Evolutionary conservation across 1,139 yeast genomes (phyloP), one percentile per base, ranked within the genome.

Genomic region (Magnusiomyces clavatus): DNA sequence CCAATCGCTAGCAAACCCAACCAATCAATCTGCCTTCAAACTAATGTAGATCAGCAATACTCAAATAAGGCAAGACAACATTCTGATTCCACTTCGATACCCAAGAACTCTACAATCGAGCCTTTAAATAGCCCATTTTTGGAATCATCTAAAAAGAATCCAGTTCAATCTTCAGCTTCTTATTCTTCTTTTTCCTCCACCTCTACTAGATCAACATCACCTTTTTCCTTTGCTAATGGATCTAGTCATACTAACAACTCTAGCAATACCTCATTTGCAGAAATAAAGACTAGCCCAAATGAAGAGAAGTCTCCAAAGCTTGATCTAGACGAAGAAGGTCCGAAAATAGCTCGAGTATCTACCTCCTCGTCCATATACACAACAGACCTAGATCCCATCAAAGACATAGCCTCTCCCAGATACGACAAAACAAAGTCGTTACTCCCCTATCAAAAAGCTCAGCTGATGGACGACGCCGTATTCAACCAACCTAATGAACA

Each of bases 201-300:
- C 67, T 96, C 97, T 78, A 90, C 90, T 71, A 90, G 83, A 72
- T 89, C 97, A 61, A 89, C 95, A 52, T 86, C 95, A 50, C 82
- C 96, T 57, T 83, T 92, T 64, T 83, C 96, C 60, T 73, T 95
- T 57, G 75, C 87, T 37, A 58, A 76, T 85, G 56, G 76, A 81
- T 49, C 77, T 77, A 56, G 79, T 78, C 49, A 76, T 72, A 54
- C 76, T 75, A 57, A 76, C 72, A 61, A 78, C 80, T 58, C 81
- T 78, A 54, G 67, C 73, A 69, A 86, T 89, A 40, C 53, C 95
- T 75, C 96, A 96, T 68, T 89, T 83, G 63, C 80, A 61, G 50
- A 58, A 5, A 41, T 6, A 5, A 24, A 46, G 34, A 31, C 41
- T 69, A 42, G 66, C 56, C 43, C 68, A 64, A 49, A 59, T 54